Evolutionary conservation across 164 flowering plant species (phyloP), one percentile per base, ranked within the genome.

Genomic region (Tetrastigma voinierianum): DNA sequence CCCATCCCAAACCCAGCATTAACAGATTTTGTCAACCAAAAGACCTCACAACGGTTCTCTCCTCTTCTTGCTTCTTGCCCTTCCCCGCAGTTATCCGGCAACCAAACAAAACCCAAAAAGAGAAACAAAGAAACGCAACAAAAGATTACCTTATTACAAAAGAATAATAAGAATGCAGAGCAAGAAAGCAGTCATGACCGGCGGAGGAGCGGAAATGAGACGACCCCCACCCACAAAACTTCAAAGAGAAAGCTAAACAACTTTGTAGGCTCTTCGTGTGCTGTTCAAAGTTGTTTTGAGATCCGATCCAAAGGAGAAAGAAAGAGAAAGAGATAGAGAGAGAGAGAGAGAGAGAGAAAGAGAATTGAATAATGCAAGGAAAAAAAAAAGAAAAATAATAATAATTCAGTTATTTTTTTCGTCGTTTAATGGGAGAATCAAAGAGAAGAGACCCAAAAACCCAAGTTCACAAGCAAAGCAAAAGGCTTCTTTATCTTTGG

Each of bases 301-400:
- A 82, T 84, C 86, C 71, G 82, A 84, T 80, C 83, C 46, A 78
- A 80, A 56, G 70, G 67, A 65, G 64, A 66, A 56, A 62, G 13
- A 43, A 25, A 58, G 24, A 57, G 43, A 60, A 20, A 44, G 64
- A 57, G 51, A 62, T 23, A 59, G 68, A 55, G 53, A 63, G 59
- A 20, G 40, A 56, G 43, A 67, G 51, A 48, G 47, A 67, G 67
- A 55, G 57, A 46, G 65, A 19, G 48, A 53, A 10, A 53, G 18
- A 16, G 20, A 19, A 55, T n/a, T n/a, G 20, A 19, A 23, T n/a
- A 14, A 55, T 55, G 17, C n/a, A 19, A 55, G 18, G 18, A 55
- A 55, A 19, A 19, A 55, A 16, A n/a, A 9, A 13, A 51, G 4
- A 51, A 51, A 14, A 51, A 51, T 14, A 51, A 51, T 51, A 17